Percentiles rank a stretch among this genome's conserved stretches.
Evolutionary conservation across 257 asterid species (phyloP).

Genomic region (Solanum lycopersicoides): DNA sequence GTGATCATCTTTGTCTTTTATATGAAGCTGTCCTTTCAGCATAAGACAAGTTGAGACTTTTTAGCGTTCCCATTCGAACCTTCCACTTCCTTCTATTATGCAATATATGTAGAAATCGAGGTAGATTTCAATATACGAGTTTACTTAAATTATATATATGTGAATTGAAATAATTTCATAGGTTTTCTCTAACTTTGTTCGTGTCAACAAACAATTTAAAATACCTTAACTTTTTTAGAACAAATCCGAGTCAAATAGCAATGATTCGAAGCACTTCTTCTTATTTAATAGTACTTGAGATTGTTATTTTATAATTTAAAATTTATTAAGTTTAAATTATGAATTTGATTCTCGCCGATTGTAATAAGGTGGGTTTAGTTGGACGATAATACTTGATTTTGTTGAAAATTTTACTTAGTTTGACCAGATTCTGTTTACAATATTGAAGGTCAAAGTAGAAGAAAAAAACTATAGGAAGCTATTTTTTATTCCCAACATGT

Average conservation of each 20-base stretch:
- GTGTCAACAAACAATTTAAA: too few species aligned
- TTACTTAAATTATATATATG: neutral
- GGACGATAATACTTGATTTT: neutral
- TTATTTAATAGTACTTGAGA: neutral
- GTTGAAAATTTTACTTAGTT: neutral
- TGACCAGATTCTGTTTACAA: neutral
- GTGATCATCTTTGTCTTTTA: neutral
- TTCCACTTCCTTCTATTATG: neutral
- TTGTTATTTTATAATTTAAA: neutral
- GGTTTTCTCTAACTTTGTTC: too few species aligned
- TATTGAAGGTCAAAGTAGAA: neutral
- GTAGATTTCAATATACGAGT: neutral
- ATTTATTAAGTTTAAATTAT: neutral
- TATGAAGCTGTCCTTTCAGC: neutral
- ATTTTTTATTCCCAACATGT: neutral
- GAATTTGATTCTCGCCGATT: fast-evolving
- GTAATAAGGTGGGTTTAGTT: neutral
- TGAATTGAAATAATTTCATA: too few species aligned
- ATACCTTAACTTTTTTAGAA: too few species aligned
- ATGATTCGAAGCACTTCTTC: too few species aligned
- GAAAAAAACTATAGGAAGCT: neutral
- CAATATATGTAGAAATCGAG: neutral
- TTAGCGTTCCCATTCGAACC: neutral
- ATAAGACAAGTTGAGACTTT: neutral
- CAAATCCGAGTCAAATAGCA: too few species aligned